These are phyloP conservation scores for Populus hybrid DNA, from an alignment of 441 rosid genomes.

Conservation along the genomic window DNA sequence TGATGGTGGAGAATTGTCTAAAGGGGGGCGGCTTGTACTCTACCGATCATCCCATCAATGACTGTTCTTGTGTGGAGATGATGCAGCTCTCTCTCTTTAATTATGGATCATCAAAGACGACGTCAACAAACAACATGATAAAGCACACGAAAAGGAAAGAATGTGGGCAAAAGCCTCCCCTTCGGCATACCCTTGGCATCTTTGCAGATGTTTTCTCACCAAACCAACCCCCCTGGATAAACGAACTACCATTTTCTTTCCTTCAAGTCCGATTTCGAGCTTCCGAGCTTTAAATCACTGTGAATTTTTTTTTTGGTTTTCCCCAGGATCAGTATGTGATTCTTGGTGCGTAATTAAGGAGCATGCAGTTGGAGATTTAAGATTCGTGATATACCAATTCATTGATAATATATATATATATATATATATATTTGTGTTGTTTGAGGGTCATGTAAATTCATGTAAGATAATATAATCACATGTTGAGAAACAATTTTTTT, in stretches of 20 bases:
- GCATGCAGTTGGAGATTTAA: no score
- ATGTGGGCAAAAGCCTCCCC: slow-evolving; percentile 6
- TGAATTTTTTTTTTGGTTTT: no score
- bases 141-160: not conserved
- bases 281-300: no score
- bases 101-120: slow-evolving; percentile 8
- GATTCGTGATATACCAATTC: no score
- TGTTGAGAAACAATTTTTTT: no score
- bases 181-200: slow-evolving; percentile 26
- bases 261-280: no score
- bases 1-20: slow-evolving; percentile 15
- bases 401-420: no score
- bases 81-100: slow-evolving; percentile 1
- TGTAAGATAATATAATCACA: no score
- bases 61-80: slow-evolving; percentile 11
- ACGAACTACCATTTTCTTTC: not conserved
- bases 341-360: no score
- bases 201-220: slow-evolving; percentile 36
- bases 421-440: no score
- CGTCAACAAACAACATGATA: slow-evolving; percentile 18
- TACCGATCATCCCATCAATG: not conserved
- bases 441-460: no score
- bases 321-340: no score
- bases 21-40: slow-evolving; percentile 37
- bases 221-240: slow-evolving; percentile 20